Evolutionary conservation across 2,329 filamentous ascomycete species (phyloP).

Genomic region (Teratosphaeria epicoccoides): DNA sequence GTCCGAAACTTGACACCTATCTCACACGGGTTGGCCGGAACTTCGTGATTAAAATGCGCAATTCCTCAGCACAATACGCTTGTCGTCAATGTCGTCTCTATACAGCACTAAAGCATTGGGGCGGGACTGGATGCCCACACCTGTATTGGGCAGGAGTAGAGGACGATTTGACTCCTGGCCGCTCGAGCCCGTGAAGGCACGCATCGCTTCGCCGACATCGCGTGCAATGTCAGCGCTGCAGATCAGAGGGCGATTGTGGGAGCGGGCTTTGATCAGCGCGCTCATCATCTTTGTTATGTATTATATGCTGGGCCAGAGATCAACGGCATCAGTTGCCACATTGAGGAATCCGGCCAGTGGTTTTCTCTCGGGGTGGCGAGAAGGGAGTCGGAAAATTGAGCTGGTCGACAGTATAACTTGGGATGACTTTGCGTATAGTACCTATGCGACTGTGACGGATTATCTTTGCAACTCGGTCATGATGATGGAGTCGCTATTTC

Average conservation of each 20-base stretch:
- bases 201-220: background rate
- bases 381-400: background rate
- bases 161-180: background rate
- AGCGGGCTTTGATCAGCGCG: conserved; percentile 1
- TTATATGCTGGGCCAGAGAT: background rate
- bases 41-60: no score
- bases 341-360: background rate
- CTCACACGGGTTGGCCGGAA: no score
- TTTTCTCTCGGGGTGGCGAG: background rate
- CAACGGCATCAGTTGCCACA: background rate
- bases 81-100: conserved; percentile 4
- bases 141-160: background rate
- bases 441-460: conserved; percentile 34
- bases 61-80: no score
- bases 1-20: no score
- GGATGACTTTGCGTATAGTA: conserved; percentile 32
- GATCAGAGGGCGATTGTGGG: conserved; percentile 2
- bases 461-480: conserved; percentile 36
- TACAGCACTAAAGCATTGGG: conserved; percentile 7
- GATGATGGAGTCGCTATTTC: conserved; percentile 34
- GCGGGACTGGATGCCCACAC: conserved; percentile 4
- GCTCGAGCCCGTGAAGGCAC: background rate
- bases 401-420: conserved; percentile 14
- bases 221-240: background rate
- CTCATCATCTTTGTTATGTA: background rate